These are phyloP conservation scores for Starmera stellimalicola DNA, from an alignment of 1,139 yeast species.

Conservation along the genomic window DNA sequence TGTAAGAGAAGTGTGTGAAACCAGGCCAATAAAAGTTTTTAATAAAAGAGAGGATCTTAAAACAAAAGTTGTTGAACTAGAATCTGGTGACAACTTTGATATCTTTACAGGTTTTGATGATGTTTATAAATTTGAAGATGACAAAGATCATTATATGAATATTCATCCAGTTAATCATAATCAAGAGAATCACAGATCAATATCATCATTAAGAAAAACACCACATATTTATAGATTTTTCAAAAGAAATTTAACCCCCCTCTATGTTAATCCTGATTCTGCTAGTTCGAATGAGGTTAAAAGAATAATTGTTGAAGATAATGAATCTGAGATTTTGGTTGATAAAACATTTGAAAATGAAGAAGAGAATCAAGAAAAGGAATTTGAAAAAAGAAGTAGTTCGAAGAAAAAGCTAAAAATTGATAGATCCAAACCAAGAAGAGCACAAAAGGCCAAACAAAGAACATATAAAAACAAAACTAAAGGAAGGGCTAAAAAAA, in stretches of 20 bases:
- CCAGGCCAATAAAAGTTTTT: conserved; percentile 9
- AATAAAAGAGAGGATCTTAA: not conserved
- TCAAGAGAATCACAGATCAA: conserved; percentile 3
- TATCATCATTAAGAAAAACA: conserved; percentile 6
- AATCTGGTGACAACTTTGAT: conserved; percentile 5
- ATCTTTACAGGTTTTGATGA: conserved; percentile 11
- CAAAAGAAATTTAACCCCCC: conserved; percentile 1
- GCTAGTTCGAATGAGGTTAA: not conserved
- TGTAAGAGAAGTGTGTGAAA: conserved; percentile 15
- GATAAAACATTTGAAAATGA: conserved; percentile 1
- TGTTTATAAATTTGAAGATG: conserved; percentile 1
- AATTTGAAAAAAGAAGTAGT: not conserved
- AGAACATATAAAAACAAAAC: not conserved
- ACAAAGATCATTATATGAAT: not conserved
- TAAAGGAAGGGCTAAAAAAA: not conserved
- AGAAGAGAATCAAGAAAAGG: conserved; percentile 3
- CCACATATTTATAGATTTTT: conserved; percentile 1
- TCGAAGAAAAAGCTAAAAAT: conserved; percentile 1
- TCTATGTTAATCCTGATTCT: not conserved
- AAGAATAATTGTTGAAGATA: not conserved
- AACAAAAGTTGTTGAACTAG: conserved; percentile 1
- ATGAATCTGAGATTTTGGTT: not conserved
- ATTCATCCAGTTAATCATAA: conserved; percentile 5
- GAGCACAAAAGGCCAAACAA: conserved; percentile 2
- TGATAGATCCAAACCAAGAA: conserved; percentile 2